These are phyloP conservation scores for Clonostachys rhizophaga DNA, from an alignment of 2,329 filamentous ascomycete species.

Conservation along the genomic window DNA sequence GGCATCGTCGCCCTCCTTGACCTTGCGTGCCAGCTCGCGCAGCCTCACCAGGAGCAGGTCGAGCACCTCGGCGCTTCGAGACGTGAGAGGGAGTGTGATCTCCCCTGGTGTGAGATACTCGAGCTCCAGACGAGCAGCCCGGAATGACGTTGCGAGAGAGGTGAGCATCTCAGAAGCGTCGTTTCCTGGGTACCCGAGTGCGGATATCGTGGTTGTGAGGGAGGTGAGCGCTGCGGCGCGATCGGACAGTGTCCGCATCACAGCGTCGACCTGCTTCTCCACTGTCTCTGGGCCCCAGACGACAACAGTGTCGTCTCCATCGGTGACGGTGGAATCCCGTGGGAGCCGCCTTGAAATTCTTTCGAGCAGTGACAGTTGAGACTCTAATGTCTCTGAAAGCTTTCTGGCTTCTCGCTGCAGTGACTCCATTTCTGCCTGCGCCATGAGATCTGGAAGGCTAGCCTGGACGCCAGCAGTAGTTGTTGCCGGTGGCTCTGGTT, in stretches of 20 bases:
- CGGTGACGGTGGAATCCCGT: slow-evolving; percentile 1
- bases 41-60: slow-evolving; percentile 48
- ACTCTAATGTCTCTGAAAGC: slow-evolving; percentile 39
- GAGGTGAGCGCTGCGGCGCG: slow-evolving; percentile 39
- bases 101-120: slow-evolving; percentile 60
- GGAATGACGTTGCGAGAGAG: slow-evolving; percentile 43
- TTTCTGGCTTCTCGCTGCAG: slow-evolving; percentile 43
- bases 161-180: slow-evolving; percentile 44
- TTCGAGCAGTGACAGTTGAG: slow-evolving; percentile 34
- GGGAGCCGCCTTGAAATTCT: slow-evolving; percentile 29
- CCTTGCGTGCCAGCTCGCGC: slow-evolving; percentile 39
- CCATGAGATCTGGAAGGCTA: slow-evolving; percentile 31
- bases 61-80: slow-evolving; percentile 49
- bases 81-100: slow-evolving; percentile 43
- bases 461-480: slow-evolving; percentile 31
- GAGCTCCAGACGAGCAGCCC: slow-evolving; percentile 53
- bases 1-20: slow-evolving; percentile 42
- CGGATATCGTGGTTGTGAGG: slow-evolving; percentile 37
- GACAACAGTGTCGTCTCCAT: background rate
- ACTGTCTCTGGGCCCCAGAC: slow-evolving; percentile 16
- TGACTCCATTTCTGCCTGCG: slow-evolving; percentile 42
- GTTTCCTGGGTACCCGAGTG: slow-evolving; percentile 44
- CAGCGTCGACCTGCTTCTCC: slow-evolving; percentile 32
- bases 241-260: slow-evolving; percentile 42
- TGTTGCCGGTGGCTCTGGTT: slow-evolving; percentile 5